Conservation (phyloP, 306 rosid species). For the Prunus mume region DNA sequence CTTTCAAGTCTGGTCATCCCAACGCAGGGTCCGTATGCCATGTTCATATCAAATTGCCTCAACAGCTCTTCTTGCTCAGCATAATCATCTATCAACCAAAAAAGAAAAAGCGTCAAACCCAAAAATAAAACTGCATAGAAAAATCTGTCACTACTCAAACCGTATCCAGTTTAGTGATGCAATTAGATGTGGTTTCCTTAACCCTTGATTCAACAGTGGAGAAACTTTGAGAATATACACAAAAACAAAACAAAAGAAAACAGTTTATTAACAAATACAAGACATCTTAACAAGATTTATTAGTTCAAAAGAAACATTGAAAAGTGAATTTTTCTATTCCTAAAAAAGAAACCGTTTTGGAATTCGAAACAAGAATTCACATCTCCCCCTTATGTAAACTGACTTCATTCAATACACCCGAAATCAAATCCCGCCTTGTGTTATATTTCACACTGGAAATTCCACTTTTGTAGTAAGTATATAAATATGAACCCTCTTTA, state of each 20-base stretch:
- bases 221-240: not conserved
- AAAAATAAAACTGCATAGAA: not conserved
- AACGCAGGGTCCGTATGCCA: constrained; percentile 73
- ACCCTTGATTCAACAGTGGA: not conserved
- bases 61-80: constrained; percentile 44
- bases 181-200: not conserved
- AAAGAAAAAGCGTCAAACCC: not conserved
- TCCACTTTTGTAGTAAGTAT: not conserved
- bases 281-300: not conserved
- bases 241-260: not conserved
- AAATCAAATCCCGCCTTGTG: not conserved
- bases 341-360: not conserved
- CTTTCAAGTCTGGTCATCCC: constrained; percentile 67
- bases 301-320: not conserved
- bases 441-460: not conserved
- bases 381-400: not conserved
- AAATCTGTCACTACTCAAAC: not conserved
- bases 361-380: not conserved
- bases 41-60: constrained; percentile 82
- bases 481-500: not conserved
- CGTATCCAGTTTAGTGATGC: not conserved
- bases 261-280: not conserved
- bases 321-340: not conserved
- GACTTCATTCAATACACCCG: not conserved
- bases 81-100: constrained; percentile 46